Conservation (phyloP, 2,329 filamentous ascomycete genomes). For the Hypoxylon sp. region DNA sequence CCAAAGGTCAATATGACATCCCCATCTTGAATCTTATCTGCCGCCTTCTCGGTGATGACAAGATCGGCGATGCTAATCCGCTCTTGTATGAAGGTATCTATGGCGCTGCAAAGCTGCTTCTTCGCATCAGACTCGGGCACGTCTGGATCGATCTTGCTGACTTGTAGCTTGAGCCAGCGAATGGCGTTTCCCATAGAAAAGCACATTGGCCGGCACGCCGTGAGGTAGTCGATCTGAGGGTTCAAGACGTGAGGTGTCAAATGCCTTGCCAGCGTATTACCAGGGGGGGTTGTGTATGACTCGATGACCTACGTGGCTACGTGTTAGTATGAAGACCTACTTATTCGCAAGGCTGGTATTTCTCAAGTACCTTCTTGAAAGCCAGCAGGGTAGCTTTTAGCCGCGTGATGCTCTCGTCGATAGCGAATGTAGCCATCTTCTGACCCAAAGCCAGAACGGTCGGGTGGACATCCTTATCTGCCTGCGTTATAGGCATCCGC, state of each 20-base stretch:
- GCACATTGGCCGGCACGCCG: conserved; percentile 92
- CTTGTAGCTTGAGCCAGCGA: conserved; percentile 89
- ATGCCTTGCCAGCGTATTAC: conserved; percentile 86
- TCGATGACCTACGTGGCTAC: conserved; percentile 76
- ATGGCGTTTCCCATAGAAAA: conserved; percentile 98
- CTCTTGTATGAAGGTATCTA: conserved; percentile 90
- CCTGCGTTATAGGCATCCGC: conserved; percentile 60
- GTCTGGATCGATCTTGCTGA: conserved; percentile 89
- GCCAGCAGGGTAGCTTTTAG: conserved; percentile 87
- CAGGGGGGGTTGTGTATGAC: conserved; percentile 87
- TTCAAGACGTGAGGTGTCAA: conserved; percentile 90
- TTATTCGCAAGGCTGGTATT: background rate
- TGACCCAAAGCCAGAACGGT: conserved; percentile 85
- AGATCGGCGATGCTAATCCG: conserved; percentile 87
- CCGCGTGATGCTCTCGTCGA: conserved; percentile 88
- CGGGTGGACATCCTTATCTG: conserved; percentile 84
- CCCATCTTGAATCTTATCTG: conserved; percentile 77
- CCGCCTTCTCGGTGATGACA: conserved; percentile 80
- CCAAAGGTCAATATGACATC: conserved; percentile 89
- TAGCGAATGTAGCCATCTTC: conserved; percentile 86
- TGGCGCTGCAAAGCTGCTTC: conserved; percentile 76
- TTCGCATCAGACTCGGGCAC: conserved; percentile 84
- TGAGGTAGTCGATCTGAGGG: conserved; percentile 93
- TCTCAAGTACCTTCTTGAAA: conserved; percentile 77
- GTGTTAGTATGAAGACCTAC: conserved; percentile 26